These are phyloP conservation scores for Turnera subulata DNA, from an alignment of 345 rosid species.

Conservation along the genomic window DNA sequence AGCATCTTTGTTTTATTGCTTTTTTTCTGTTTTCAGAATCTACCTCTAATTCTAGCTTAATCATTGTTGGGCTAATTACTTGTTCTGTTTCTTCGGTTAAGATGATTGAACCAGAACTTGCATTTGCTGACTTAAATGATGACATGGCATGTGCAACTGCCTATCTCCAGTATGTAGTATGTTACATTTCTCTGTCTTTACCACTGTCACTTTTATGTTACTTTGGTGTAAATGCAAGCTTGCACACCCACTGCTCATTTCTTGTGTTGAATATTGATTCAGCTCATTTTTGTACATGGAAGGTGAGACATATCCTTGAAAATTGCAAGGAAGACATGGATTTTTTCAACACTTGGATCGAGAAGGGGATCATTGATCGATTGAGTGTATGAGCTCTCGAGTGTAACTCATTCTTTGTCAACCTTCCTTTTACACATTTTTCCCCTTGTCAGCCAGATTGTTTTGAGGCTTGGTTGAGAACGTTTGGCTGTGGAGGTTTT, in stretches of 20 bases:
- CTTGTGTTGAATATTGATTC: background rate
- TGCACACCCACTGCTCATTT: background rate
- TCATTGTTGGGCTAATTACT: constrained; percentile 6
- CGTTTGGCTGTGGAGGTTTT: background rate
- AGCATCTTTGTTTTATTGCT: constrained; percentile 19
- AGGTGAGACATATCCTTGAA: constrained; percentile 85
- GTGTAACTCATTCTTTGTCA: constrained; percentile 22
- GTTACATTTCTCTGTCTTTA: constrained; percentile 56
- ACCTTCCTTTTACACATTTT: constrained; percentile 10
- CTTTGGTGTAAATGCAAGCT: constrained; percentile 10
- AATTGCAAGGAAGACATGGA: constrained; percentile 98
- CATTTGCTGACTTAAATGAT: constrained; percentile 93
- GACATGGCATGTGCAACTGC: constrained; percentile 99
- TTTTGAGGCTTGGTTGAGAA: background rate
- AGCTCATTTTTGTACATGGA: constrained; percentile 19
- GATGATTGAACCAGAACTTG: constrained; percentile 99
- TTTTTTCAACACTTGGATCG: constrained; percentile 94
- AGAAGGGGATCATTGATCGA: constrained; percentile 86
- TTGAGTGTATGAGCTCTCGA: constrained; percentile 62
- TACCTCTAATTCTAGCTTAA: constrained; percentile 2
- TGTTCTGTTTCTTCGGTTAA: constrained; percentile 21
- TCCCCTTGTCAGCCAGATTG: background rate
- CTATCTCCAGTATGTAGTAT: constrained; percentile 99
- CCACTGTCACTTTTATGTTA: constrained; percentile 23
- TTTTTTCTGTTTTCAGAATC: constrained; percentile 1